Conservation (phyloP, 2,329 filamentous ascomycete species). For the Fusarium veterinarium region DNA sequence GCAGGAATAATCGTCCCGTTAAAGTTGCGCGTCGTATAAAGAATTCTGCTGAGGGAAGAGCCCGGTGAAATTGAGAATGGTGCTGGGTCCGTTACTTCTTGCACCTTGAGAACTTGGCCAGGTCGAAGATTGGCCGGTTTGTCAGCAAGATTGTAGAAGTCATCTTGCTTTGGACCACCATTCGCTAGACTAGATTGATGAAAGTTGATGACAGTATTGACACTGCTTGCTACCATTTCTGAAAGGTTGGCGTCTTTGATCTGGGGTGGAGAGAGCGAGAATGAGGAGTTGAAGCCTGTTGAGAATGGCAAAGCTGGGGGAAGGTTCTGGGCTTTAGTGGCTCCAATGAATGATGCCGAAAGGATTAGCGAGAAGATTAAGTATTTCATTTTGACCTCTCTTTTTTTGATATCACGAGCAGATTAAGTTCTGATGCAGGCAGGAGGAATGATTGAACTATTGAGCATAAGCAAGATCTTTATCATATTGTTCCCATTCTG, state of each 20-base stretch:
- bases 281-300: constrained; percentile 31
- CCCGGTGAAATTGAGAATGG: constrained; percentile 9
- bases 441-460: background rate
- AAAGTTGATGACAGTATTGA: constrained; percentile 24
- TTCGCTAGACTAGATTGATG: constrained; percentile 26
- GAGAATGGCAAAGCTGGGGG: background rate
- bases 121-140: background rate
- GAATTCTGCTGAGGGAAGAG: constrained; percentile 5
- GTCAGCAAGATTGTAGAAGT: constrained; percentile 25
- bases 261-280: constrained; percentile 5
- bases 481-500: background rate
- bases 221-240: background rate
- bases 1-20: constrained; percentile 29
- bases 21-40: constrained; percentile 20
- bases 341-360: rapidly evolving
- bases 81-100: constrained; percentile 15
- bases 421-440: rapidly evolving
- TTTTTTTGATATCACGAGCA: rapidly evolving
- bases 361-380: rapidly evolving
- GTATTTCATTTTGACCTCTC: background rate
- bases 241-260: constrained; percentile 10
- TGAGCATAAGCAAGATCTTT: background rate
- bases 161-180: constrained; percentile 31
- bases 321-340: background rate
- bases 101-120: constrained; percentile 24